Conservation (phyloP, 441 rosid species). For the Capsella rubella region DNA sequence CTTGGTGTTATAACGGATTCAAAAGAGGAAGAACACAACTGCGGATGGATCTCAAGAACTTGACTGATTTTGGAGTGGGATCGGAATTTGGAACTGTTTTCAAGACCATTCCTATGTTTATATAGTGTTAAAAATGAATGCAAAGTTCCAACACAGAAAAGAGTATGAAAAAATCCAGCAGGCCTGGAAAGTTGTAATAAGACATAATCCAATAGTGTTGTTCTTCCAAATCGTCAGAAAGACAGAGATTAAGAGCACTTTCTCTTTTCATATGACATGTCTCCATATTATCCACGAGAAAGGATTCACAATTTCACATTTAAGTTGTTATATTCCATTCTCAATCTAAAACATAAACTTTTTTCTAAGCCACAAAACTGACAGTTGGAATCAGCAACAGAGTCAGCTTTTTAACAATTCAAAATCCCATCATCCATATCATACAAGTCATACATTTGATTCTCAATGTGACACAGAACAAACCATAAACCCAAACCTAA, state of each 20-base stretch:
- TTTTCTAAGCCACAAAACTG: background rate
- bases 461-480: constrained; percentile 11
- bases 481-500: background rate
- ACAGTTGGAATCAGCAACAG: constrained; percentile 12
- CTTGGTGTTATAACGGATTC: background rate
- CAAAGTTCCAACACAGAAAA: constrained; percentile 23
- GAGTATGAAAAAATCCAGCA: constrained; percentile 23
- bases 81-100: constrained; percentile 14
- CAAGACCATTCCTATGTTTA: constrained; percentile 27
- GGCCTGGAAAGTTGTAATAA: constrained; percentile 28
- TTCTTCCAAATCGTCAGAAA: background rate
- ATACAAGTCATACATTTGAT: constrained; percentile 22
- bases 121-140: constrained; percentile 35
- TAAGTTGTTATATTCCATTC: constrained; percentile 25
- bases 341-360: constrained; percentile 1
- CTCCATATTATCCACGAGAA: background rate
- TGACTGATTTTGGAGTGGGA: constrained; percentile 30
- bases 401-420: constrained; percentile 18
- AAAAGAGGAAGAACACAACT: constrained; percentile 29
- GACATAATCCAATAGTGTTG: constrained; percentile 7
- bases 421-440: background rate
- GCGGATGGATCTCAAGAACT: constrained; percentile 34
- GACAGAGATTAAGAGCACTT: constrained; percentile 2
- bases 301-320: constrained; percentile 7
- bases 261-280: background rate